Evolutionary conservation across 495 filamentous ascomycete species (phyloP).

Genomic region (Extremus antarcticus): DNA sequence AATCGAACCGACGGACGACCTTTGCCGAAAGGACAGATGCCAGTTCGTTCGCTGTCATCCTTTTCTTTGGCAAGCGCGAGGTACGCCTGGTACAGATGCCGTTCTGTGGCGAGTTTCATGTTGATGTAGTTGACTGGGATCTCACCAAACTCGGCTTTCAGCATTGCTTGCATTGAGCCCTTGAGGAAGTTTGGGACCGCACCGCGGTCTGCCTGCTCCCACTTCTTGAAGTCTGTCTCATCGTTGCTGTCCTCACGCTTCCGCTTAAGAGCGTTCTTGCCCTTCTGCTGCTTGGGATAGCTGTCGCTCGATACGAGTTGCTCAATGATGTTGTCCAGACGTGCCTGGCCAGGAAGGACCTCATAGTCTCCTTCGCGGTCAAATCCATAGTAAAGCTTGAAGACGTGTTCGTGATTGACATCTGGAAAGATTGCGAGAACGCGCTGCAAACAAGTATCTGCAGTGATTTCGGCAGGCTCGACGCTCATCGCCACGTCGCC

Average conservation of each 20-base stretch:
- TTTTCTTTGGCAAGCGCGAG: slow-evolving; percentile 26
- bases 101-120: slow-evolving; percentile 29
- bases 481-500: neutral
- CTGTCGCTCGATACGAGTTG: slow-evolving; percentile 12
- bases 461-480: neutral
- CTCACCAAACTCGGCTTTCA: slow-evolving; percentile 38
- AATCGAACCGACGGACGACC: slow-evolving; percentile 4
- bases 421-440: slow-evolving; percentile 31
- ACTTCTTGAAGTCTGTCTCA: slow-evolving; percentile 14
- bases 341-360: neutral
- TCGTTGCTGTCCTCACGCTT: slow-evolving; percentile 21
- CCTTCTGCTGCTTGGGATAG: slow-evolving; percentile 28
- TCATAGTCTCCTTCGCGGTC: slow-evolving; percentile 6
- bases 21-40: neutral
- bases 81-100: slow-evolving; percentile 37
- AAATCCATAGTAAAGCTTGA: slow-evolving; percentile 17
- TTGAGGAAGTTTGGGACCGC: slow-evolving; percentile 3
- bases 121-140: slow-evolving; percentile 39
- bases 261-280: slow-evolving; percentile 18
- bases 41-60: slow-evolving; percentile 1
- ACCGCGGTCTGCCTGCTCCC: neutral
- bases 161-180: slow-evolving; percentile 19
- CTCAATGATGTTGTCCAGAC: slow-evolving; percentile 21
- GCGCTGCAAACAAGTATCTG: slow-evolving; percentile 22
- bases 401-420: slow-evolving; percentile 27